Evolutionary conservation across 352 stramenopile species (phyloP).

Genomic region (Peronospora tabacina): DNA sequence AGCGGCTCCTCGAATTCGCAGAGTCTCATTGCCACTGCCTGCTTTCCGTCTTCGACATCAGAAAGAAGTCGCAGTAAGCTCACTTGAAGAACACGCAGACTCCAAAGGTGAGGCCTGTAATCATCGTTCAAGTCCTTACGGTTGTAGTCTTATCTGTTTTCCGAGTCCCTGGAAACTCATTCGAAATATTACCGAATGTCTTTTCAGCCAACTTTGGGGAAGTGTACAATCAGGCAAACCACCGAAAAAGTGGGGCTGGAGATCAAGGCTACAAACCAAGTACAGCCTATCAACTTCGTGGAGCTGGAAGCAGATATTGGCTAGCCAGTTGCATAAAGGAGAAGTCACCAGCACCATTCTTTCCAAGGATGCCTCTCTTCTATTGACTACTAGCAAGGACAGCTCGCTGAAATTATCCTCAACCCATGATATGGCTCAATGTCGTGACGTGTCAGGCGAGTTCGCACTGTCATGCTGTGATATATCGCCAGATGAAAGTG

Average conservation of each 20-base stretch:
- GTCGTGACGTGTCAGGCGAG: conserved; percentile 27
- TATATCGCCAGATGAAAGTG: conserved; percentile 52
- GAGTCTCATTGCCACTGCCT: conserved; percentile 16
- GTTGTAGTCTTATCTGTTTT: conserved; percentile 39
- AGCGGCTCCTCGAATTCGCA: conserved; percentile 13
- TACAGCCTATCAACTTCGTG: conserved; percentile 24
- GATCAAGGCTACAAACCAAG: conserved; percentile 31
- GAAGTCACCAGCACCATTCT: conserved; percentile 61
- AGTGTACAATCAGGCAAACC: conserved; percentile 30
- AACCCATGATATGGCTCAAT: conserved; percentile 23
- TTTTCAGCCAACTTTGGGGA: conserved; percentile 34
- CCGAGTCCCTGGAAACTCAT: conserved; percentile 35
- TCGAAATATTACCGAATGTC: conserved; percentile 25
- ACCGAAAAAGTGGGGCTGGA: conserved; percentile 52
- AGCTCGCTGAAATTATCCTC: conserved; percentile 49
- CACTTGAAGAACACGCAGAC: conserved; percentile 27
- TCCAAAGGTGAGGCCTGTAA: conserved; percentile 31
- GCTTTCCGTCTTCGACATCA: conserved; percentile 14
- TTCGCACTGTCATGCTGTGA: conserved; percentile 60
- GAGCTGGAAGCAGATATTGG: conserved; percentile 45
- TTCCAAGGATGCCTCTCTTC: conserved; percentile 33
- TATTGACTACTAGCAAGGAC: conserved; percentile 74
- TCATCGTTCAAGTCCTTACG: conserved; percentile 2
- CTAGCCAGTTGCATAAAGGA: conserved; percentile 38
- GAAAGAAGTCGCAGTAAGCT: conserved; percentile 22